Conservation (phyloP, 495 filamentous ascomycete species). For the Aspergillus kassunensis region DNA sequence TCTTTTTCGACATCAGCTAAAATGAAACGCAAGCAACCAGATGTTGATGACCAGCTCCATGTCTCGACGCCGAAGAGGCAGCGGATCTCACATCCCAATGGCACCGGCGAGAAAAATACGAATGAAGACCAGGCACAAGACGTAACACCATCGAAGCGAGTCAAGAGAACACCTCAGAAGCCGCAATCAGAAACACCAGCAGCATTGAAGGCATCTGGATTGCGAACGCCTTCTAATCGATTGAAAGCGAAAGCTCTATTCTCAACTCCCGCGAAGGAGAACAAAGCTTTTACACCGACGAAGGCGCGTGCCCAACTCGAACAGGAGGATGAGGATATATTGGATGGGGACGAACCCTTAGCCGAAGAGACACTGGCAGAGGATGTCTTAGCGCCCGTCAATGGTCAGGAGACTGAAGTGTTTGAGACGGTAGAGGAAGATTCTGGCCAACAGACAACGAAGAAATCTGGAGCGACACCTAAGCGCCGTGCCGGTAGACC, state of each 20-base stretch:
- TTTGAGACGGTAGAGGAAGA: conserved; percentile 35
- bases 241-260: conserved; percentile 40
- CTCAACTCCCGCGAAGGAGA: conserved; percentile 36
- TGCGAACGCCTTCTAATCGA: conserved; percentile 43
- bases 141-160: conserved; percentile 26
- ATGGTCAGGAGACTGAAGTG: conserved; percentile 37
- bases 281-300: conserved; percentile 44
- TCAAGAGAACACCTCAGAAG: conserved; percentile 39
- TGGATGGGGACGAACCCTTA: conserved; percentile 69
- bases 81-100: conserved; percentile 28
- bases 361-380: conserved; percentile 66
- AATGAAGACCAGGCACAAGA: conserved; percentile 25
- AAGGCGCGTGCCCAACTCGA: conserved; percentile 69
- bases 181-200: conserved; percentile 28
- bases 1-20: conserved; percentile 13
- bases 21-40: conserved; percentile 48
- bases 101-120: conserved; percentile 25
- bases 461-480: conserved; percentile 38
- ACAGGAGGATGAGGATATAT: conserved; percentile 67
- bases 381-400: conserved; percentile 27
- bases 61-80: conserved; percentile 43
- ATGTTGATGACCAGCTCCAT: conserved; percentile 35
- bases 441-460: conserved; percentile 26
- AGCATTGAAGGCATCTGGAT: conserved; percentile 37
- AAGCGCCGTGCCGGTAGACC: conserved; percentile 58